These are phyloP conservation scores for Hymenoscyphus infarciens DNA, from an alignment of 2,329 filamentous ascomycete genomes.

Conservation along the genomic window DNA sequence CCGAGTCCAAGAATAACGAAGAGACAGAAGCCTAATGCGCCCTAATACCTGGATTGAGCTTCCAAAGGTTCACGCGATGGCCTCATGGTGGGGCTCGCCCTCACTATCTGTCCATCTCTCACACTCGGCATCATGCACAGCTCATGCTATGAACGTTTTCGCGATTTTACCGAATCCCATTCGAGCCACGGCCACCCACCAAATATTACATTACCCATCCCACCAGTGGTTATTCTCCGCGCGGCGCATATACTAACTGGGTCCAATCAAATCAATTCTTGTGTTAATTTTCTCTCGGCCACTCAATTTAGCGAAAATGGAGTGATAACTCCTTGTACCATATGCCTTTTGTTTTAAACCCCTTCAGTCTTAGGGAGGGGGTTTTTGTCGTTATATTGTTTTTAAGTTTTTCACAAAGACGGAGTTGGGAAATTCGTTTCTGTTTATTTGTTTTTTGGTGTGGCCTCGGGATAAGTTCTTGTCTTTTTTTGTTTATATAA, in stretches of 20 bases:
- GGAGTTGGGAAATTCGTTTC: conserved; percentile 1
- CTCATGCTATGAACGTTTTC: background rate
- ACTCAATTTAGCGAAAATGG: background rate
- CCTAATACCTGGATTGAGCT: background rate
- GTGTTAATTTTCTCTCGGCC: background rate
- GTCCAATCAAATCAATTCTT: background rate
- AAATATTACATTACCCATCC: background rate
- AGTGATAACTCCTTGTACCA: background rate
- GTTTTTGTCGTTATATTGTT: background rate
- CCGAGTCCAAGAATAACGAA: conserved; percentile 40
- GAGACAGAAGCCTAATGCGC: conserved; percentile 35
- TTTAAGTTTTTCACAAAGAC: background rate
- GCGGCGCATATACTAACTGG: background rate
- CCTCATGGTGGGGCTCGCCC: background rate
- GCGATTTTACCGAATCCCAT: background rate
- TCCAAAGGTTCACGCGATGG: background rate
- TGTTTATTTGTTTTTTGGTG: background rate
- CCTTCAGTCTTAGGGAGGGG: background rate
- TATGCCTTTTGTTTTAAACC: background rate
- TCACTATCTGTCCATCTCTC: too few relatives aligned
- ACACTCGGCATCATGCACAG: background rate
- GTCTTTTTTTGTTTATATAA: conserved; percentile 10
- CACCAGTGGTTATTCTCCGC: conserved; percentile 1
- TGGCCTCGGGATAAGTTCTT: background rate
- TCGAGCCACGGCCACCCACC: background rate